Evolutionary conservation across 2,329 filamentous ascomycete species (phyloP).

Genomic region (Penicillium crustosum): DNA sequence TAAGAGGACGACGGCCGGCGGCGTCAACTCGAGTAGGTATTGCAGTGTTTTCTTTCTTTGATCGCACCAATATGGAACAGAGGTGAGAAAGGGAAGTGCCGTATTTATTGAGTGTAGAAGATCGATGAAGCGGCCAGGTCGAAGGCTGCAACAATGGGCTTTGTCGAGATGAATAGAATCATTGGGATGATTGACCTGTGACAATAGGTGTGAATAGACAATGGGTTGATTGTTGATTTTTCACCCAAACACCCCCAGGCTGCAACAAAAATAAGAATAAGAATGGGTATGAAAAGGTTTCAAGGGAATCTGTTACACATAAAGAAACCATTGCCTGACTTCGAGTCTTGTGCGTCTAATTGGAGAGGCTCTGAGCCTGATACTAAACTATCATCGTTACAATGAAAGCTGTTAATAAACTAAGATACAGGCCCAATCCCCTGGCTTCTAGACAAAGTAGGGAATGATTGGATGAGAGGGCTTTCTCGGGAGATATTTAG

Average conservation of each 20-base stretch:
- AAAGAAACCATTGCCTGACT: slow-evolving; percentile 9
- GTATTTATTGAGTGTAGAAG: slow-evolving; percentile 2
- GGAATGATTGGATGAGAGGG: slow-evolving; percentile 18
- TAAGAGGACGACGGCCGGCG: slow-evolving; percentile 11
- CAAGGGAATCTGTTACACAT: slow-evolving; percentile 16
- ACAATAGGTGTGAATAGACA: slow-evolving; percentile 5
- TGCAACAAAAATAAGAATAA: slow-evolving; percentile 1
- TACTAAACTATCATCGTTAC: slow-evolving; percentile 9
- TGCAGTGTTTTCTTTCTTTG: slow-evolving; percentile 1
- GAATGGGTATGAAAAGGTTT: slow-evolving; percentile 2
- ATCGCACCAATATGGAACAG: background rate
- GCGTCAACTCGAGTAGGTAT: slow-evolving; percentile 1
- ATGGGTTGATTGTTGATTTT: background rate
- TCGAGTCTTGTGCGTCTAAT: slow-evolving; percentile 9
- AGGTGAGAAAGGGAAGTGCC: background rate
- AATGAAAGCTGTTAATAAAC: slow-evolving; percentile 14
- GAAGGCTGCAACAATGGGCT: slow-evolving; percentile 3
- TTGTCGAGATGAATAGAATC: slow-evolving; percentile 5
- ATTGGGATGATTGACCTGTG: background rate
- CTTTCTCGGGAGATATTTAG: slow-evolving; percentile 10
- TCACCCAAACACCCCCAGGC: background rate
- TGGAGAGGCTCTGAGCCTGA: slow-evolving; percentile 14
- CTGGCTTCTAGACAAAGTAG: slow-evolving; percentile 4
- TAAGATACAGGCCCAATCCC: slow-evolving; percentile 2
- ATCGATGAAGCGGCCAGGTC: background rate